A percentile compares a stretch with the other conserved stretches of the same genome.
phyloP scores from a whole-genome alignment of 176 grass and related monocot genomes.

The Oryza brachyantha region DNA sequence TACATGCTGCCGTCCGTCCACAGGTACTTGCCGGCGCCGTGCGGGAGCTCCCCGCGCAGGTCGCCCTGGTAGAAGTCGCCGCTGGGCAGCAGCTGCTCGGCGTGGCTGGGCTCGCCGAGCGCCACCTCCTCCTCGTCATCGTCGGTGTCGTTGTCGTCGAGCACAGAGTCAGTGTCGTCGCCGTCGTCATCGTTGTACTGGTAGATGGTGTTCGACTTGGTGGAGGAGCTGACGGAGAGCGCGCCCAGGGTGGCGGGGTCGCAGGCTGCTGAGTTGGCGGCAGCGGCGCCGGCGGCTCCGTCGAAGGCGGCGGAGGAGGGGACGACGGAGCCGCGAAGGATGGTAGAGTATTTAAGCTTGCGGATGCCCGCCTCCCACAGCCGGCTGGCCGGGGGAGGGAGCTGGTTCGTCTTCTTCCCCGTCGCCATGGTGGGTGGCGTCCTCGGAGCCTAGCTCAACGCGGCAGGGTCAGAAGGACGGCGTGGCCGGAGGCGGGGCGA shows the following conservation, averaged over 20 bases:
- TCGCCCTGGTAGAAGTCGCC: constrained; percentile 76
- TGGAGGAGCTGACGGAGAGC: constrained; percentile 20
- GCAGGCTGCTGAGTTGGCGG: background rate
- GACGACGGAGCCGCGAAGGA: constrained; percentile 33
- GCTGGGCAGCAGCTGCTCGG: constrained; percentile 47
- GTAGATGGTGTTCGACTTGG: constrained; percentile 40
- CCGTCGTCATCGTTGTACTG: constrained; percentile 16
- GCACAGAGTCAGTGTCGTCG: background rate
- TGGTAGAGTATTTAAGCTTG: constrained; percentile 46
- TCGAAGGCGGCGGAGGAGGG: background rate
- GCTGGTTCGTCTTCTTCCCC: constrained; percentile 37
- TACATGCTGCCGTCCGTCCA: constrained; percentile 92
- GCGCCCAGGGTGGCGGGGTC: background rate
- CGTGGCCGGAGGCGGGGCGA: background rate
- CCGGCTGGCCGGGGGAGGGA: constrained; percentile 43
- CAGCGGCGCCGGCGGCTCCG: background rate
- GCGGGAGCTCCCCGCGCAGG: constrained; percentile 33
- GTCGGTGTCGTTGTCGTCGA: constrained; percentile 18
- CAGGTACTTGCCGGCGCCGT: constrained; percentile 68
- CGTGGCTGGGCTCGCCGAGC: constrained; percentile 32
- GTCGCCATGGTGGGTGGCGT: constrained; percentile 25
- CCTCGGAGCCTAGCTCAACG: background rate
- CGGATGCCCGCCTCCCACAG: constrained; percentile 58
- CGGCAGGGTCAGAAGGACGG: background rate
- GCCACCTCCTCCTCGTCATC: background rate